Percentiles rank a stretch among this genome's conserved stretches.
phyloP scores from a whole-genome alignment of 768 basidiomycete species.

The Kockovaella imperatae region DNA sequence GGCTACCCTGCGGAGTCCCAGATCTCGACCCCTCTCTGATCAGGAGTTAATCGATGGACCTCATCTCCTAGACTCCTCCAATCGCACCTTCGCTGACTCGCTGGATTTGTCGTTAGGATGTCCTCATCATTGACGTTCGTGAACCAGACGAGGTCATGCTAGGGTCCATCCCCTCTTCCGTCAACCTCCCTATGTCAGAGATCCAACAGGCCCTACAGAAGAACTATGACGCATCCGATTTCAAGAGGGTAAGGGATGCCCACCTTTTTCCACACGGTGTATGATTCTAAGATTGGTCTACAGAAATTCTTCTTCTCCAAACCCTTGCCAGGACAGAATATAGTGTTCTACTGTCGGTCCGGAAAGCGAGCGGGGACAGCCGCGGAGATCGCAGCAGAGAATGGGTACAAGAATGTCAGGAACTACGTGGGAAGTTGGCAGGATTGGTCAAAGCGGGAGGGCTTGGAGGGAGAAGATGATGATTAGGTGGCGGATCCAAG shows the following conservation, averaged over 20 bases:
- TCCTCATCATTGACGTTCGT: conserved; percentile 55
- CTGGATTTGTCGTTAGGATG: conserved; percentile 24
- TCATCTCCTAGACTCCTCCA: too few species aligned
- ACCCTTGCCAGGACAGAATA: conserved; percentile 53
- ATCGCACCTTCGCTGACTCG: neutral
- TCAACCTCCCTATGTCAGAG: conserved; percentile 78
- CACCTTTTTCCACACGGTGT: neutral
- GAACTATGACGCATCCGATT: conserved; percentile 37
- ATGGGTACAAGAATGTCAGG: conserved; percentile 64
- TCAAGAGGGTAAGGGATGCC: conserved; percentile 30
- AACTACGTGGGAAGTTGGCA: conserved; percentile 86
- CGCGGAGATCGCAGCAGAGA: conserved; percentile 68
- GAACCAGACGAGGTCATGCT: conserved; percentile 85
- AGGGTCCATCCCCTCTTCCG: conserved; percentile 85
- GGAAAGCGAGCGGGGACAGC: conserved; percentile 77
- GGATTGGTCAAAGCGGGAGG: conserved; percentile 61
- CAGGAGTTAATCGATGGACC: too few species aligned
- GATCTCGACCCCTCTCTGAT: neutral
- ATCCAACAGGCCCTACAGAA: conserved; percentile 62
- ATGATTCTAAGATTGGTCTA: neutral
- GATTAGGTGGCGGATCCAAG: conserved; percentile 14
- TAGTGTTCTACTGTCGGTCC: conserved; percentile 85
- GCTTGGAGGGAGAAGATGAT: conserved; percentile 18
- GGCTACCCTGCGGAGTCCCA: too few species aligned
- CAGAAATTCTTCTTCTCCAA: conserved; percentile 45